Percentiles rank a stretch among this genome's conserved stretches.
Evolutionary conservation across 2,329 filamentous ascomycete species (phyloP).

Genomic region (Cryphonectria naterciae): DNA sequence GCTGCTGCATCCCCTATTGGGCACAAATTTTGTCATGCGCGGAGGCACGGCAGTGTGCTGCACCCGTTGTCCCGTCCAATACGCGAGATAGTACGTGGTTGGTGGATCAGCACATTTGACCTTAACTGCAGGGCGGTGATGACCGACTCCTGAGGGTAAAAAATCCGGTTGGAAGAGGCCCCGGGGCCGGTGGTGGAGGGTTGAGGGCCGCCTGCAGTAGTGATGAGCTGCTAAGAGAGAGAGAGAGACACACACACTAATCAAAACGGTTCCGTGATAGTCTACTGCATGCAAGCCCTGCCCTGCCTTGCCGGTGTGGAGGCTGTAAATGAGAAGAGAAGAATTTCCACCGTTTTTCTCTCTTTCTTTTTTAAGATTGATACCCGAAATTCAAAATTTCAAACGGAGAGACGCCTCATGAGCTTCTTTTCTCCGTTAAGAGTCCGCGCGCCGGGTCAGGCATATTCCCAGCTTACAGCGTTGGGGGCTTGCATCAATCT

Average conservation of each 20-base stretch:
- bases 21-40: conserved; percentile 11
- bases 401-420: not conserved
- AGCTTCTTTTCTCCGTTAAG: conserved; percentile 3
- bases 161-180: not conserved
- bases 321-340: not conserved
- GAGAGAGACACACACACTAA: not conserved
- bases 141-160: conserved; percentile 5
- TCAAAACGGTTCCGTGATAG: not conserved
- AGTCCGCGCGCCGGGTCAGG: conserved; percentile 13
- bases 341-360: not conserved
- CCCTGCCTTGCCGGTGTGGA: not conserved
- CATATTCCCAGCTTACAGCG: conserved; percentile 25
- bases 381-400: not conserved
- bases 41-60: conserved; percentile 12
- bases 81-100: not conserved
- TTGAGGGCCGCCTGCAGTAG: conserved; percentile 1
- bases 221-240: not conserved
- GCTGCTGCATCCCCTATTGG: not conserved
- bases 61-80: not conserved
- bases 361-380: not conserved
- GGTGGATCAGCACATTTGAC: conserved; percentile 10
- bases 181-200: not conserved
- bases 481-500: conserved; percentile 22
- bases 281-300: not conserved
- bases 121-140: conserved; percentile 11